Evolutionary conservation across 345 rosid genomes (phyloP), one percentile per base, ranked within the genome.

Genomic region (Citrus trifoliata): DNA sequence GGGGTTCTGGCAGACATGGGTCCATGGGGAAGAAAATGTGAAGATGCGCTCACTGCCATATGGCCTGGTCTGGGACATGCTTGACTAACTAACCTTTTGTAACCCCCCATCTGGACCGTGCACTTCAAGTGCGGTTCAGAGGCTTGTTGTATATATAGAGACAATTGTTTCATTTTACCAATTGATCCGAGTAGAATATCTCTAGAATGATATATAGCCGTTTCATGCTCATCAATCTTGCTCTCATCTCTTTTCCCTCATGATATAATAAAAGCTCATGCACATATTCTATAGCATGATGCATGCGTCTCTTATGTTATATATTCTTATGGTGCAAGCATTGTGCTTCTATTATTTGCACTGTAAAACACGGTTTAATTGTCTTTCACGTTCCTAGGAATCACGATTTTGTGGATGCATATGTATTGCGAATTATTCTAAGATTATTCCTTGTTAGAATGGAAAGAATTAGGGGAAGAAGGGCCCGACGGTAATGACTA

Each of bases 141-240:
- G 89, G 81, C 83, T 74, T 82, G 78, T 85, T 90, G 93, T 91
- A 87, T 75, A 91, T 87, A 89, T 80, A 80, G 88, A 81, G 87
- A 85, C 69, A 76, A 83, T 86, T 88, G 82, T 86, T 88, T 75
- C 69, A 73, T 67, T 82, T 89, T 71, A 76, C 76, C 83, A 38
- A 88, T 87, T 86, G 79, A 81, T 86, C 80, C 16, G 78, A 85
- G 85, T 80, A 80, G 84, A 84, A 80, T 82, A 80, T 82, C 75
- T 74, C 81, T 60, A 73, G 82, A 83, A 85, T 79, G 76, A 78
- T 72, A 75, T 71, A 76, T 85, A 77, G 85, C 84, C 56, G 76
- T 83, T 82, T 80, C 75, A 71, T 83, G 84, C 70, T 73, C 83
- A 56, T 82, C 78, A 73, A 80, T 76, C 76, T 73, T 73, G 77